phyloP scores from a whole-genome alignment of 1,139 yeast species.

The Kluyveromyces sp. region DNA sequence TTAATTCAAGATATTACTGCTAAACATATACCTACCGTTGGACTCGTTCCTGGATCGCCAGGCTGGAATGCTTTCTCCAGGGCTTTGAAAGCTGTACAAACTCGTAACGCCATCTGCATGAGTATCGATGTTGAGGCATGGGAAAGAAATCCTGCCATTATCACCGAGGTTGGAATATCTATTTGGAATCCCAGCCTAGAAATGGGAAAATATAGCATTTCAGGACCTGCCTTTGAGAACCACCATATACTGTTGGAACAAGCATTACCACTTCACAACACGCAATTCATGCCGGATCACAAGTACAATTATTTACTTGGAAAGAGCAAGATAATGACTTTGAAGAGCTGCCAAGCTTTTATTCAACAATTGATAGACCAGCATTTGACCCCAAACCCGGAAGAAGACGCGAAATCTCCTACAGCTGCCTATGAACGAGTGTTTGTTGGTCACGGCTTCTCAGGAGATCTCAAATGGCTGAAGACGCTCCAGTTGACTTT shows the following conservation, averaged over 20 bases:
- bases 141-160: conserved; percentile 40
- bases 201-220: conserved; percentile 12
- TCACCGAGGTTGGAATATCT: conserved; percentile 66
- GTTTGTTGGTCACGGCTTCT: conserved; percentile 65
- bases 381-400: conserved; percentile 4
- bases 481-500: conserved; percentile 14
- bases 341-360: conserved; percentile 35
- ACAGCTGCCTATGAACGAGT: conserved; percentile 21
- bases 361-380: conserved; percentile 29
- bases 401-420: background rate
- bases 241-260: conserved; percentile 56
- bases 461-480: conserved; percentile 56
- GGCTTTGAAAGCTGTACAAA: conserved; percentile 23
- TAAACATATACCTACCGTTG: conserved; percentile 18
- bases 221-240: conserved; percentile 32
- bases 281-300: conserved; percentile 57
- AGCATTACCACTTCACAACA: conserved; percentile 41
- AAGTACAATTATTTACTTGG: conserved; percentile 52
- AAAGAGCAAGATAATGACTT: conserved; percentile 40
- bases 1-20: conserved; percentile 4
- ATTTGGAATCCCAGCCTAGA: conserved; percentile 50
- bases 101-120: conserved; percentile 37
- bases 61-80: conserved; percentile 22
- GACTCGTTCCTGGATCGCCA: conserved; percentile 19
- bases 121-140: conserved; percentile 64